Base-by-base conservation (phyloP, 164 flowering plant species). In the Echeveria elegans region DNA sequence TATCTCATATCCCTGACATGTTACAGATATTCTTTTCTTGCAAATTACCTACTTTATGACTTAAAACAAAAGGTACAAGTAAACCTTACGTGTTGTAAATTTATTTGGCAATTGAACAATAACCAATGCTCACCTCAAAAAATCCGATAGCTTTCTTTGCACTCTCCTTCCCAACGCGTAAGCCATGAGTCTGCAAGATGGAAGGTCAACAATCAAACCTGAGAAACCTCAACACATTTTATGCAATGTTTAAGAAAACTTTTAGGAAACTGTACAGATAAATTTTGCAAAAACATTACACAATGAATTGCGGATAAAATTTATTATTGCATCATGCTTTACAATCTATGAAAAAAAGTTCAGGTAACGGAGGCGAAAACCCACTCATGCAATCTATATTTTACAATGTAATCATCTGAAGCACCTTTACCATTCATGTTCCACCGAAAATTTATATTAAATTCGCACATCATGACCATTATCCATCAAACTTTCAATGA, bases 111-210 rank as follows among this genome's bases (percentile, higher is more conserved):
- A 56, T 15, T 41, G 12, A 68, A 23, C 24, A 64, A 38, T 30
- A 70, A 72, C 28, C 21, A 74, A 24, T 56, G 26, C 77, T 58
- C 64, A 88, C 97, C 97, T 95, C 96, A 64, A 87, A 26, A 72
- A 95, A 92, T 67, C 97, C 85, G 52, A 95, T 86, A 45, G 83
- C 97, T 72, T 81, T 89, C 85, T 83, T 89, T 6, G 84, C 82
- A 79, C 85, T 74, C 70, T 79, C 88, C 77, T 87, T 86, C 58
- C 89, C 92, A 78, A 66, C 85, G 63, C 97, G 81, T 43, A 95
- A 69, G n/a, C 97, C 97, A 74, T 92, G 96, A 62, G 96, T 95
- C 99, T 95, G 78, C 62, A 77, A 70, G 70, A 16, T 68, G 28
- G 74, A 7, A 32, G 66, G 66, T 66, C 26, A 30, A 67, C 41